Evolutionary conservation across 2,329 filamentous ascomycete genomes (phyloP).

Genomic region (Arthrobotrys entomopaga): DNA sequence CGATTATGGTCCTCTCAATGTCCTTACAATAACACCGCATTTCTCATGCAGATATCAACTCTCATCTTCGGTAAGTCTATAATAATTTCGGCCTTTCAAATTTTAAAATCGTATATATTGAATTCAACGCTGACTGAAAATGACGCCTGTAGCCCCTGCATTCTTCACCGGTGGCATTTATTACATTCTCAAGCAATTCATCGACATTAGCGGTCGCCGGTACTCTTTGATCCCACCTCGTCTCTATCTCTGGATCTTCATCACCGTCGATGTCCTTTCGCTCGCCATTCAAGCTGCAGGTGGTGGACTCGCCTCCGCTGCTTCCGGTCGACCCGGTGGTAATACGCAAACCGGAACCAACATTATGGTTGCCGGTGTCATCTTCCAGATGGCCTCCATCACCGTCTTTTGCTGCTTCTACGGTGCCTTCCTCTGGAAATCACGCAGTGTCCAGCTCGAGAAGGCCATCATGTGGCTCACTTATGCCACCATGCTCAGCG

Average conservation of each 20-base stretch:
- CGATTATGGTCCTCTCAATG: slow-evolving; percentile 66
- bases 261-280: slow-evolving; percentile 68
- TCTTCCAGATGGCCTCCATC: slow-evolving; percentile 70
- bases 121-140: slow-evolving; percentile 30
- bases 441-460: slow-evolving; percentile 32
- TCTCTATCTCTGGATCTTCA: slow-evolving; percentile 66
- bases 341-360: slow-evolving; percentile 65
- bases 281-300: slow-evolving; percentile 69
- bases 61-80: slow-evolving; percentile 61
- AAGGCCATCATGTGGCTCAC: slow-evolving; percentile 57
- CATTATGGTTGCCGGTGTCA: slow-evolving; percentile 68
- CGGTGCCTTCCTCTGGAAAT: slow-evolving; percentile 65
- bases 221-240: slow-evolving; percentile 64
- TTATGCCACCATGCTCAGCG: slow-evolving; percentile 63
- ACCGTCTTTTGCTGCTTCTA: slow-evolving; percentile 67
- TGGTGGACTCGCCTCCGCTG: slow-evolving; percentile 66
- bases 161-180: slow-evolving; percentile 68
- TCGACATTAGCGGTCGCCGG: slow-evolving; percentile 63
- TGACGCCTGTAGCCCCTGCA: slow-evolving; percentile 61
- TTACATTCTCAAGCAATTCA: slow-evolving; percentile 65
- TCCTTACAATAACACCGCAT: slow-evolving; percentile 66
- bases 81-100: not conserved
- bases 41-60: slow-evolving; percentile 67
- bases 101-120: not conserved
- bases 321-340: slow-evolving; percentile 64